A percentile compares a stretch with the other conserved stretches of the same genome.
phyloP scores from a whole-genome alignment of 2,329 filamentous ascomycete species.

The Pseudofabraea citricarpa region DNA sequence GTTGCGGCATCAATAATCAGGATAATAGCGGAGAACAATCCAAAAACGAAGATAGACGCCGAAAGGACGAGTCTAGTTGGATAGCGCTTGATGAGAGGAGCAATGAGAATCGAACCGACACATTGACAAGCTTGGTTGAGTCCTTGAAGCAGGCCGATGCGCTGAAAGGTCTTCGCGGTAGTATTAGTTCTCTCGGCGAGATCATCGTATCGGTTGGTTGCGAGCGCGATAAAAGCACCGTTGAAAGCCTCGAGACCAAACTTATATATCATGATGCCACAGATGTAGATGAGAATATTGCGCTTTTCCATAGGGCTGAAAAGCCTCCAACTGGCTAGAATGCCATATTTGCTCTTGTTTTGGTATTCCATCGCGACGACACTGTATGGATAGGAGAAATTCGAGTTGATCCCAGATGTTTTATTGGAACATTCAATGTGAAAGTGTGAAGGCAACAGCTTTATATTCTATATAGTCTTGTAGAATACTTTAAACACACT shows the following conservation, averaged over 20 bases:
- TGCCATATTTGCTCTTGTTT: neutral
- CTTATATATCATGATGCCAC: slow-evolving; percentile 47
- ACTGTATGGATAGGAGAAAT: neutral
- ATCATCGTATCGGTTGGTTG: slow-evolving; percentile 45
- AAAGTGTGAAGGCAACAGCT: no score
- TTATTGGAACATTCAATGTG: neutral
- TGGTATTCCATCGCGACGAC: neutral
- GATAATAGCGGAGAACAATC: slow-evolving; percentile 40
- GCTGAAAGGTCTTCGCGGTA: slow-evolving; percentile 37
- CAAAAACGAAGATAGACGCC: slow-evolving; percentile 39
- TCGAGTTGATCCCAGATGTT: neutral
- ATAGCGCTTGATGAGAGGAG: slow-evolving; percentile 42
- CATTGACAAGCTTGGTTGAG: slow-evolving; percentile 47
- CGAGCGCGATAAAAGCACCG: slow-evolving; percentile 43
- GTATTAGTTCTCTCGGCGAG: slow-evolving; percentile 30
- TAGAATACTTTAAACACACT: no score
- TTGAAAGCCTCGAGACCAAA: slow-evolving; percentile 47
- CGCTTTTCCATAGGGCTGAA: slow-evolving; percentile 37
- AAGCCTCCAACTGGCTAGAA: slow-evolving; percentile 17
- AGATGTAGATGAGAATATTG: slow-evolving; percentile 41
- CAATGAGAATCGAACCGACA: slow-evolving; percentile 44
- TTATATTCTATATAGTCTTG: no score
- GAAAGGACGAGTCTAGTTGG: slow-evolving; percentile 41
- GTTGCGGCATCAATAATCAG: slow-evolving; percentile 39
- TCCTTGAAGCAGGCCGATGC: slow-evolving; percentile 41